Conservation (phyloP, 352 stramenopile species). For the Globisporangium polare region DNA sequence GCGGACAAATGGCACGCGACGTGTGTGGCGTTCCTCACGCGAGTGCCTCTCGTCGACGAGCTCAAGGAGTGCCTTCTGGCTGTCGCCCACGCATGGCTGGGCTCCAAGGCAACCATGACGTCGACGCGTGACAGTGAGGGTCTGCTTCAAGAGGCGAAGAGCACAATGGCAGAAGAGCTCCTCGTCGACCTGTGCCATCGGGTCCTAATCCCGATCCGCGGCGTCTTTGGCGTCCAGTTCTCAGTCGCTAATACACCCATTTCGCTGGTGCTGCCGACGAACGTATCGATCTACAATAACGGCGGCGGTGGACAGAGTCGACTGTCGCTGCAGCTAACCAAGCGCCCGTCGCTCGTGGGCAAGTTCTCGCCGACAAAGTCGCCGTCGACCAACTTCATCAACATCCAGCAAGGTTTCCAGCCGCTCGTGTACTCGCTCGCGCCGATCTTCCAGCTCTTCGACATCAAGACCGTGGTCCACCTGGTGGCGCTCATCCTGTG, state of each 20-base stretch:
- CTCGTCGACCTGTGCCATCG: slow-evolving; percentile 52
- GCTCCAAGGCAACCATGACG: slow-evolving; percentile 1
- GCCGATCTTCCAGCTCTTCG: slow-evolving; percentile 69
- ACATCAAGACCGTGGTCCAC: slow-evolving; percentile 68
- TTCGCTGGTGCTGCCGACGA: slow-evolving; percentile 44
- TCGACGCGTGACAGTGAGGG: neutral
- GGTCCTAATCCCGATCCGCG: slow-evolving; percentile 56
- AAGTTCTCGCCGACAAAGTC: slow-evolving; percentile 43
- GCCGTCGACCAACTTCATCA: slow-evolving; percentile 36
- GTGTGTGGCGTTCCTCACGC: slow-evolving; percentile 71
- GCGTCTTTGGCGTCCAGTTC: slow-evolving; percentile 64
- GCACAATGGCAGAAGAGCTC: slow-evolving; percentile 25
- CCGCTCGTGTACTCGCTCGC: slow-evolving; percentile 66
- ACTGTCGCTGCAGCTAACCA: neutral
- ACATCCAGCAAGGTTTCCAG: slow-evolving; percentile 51
- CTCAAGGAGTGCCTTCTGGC: slow-evolving; percentile 48
- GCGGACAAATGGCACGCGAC: slow-evolving; percentile 46
- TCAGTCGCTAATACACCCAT: slow-evolving; percentile 29
- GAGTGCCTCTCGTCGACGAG: slow-evolving; percentile 58
- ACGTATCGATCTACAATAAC: slow-evolving; percentile 56
- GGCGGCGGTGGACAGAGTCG: neutral
- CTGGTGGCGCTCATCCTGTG: slow-evolving; percentile 66
- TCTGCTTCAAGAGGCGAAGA: neutral
- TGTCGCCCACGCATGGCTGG: slow-evolving; percentile 53
- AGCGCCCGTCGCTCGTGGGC: slow-evolving; percentile 1